phyloP scores from a whole-genome alignment of 768 basidiomycete species.

The Tubosaeta sp. region DNA sequence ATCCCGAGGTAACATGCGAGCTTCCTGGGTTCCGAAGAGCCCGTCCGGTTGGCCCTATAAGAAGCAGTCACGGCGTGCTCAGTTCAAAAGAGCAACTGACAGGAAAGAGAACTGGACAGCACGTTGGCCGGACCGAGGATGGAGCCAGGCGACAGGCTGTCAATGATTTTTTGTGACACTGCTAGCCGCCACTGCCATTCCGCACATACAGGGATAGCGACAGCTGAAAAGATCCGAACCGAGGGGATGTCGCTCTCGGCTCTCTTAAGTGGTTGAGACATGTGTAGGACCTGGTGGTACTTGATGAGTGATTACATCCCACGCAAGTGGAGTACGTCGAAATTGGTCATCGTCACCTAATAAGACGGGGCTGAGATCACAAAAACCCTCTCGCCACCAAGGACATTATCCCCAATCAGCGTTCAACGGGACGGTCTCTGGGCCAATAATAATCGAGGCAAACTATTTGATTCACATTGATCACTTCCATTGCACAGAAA shows the following conservation, averaged over 20 bases:
- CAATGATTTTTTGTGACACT: conserved; percentile 1
- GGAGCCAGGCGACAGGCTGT: conserved; percentile 1
- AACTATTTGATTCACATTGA: conserved; percentile 3
- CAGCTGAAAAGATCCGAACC: conserved; percentile 4
- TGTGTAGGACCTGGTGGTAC: neutral
- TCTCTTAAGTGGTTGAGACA: neutral
- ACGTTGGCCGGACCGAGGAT: neutral
- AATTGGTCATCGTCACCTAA: no score
- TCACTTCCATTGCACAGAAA: conserved; percentile 17
- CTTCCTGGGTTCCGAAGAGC: neutral
- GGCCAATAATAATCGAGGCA: neutral
- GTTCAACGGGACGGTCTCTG: neutral
- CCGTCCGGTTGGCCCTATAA: neutral
- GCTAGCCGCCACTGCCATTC: neutral
- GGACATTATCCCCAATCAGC: neutral
- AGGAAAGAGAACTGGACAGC: neutral
- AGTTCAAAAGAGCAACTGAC: neutral
- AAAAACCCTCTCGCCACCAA: neutral
- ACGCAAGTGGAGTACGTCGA: conserved; percentile 12
- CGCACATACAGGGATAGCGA: conserved; percentile 2
- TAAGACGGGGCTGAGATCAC: neutral
- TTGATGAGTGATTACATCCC: conserved; percentile 25
- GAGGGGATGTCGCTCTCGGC: neutral
- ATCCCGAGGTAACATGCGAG: neutral
- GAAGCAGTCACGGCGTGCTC: neutral